phyloP scores from a whole-genome alignment of 768 basidiomycete genomes.

The Mycena belliarum region DNA sequence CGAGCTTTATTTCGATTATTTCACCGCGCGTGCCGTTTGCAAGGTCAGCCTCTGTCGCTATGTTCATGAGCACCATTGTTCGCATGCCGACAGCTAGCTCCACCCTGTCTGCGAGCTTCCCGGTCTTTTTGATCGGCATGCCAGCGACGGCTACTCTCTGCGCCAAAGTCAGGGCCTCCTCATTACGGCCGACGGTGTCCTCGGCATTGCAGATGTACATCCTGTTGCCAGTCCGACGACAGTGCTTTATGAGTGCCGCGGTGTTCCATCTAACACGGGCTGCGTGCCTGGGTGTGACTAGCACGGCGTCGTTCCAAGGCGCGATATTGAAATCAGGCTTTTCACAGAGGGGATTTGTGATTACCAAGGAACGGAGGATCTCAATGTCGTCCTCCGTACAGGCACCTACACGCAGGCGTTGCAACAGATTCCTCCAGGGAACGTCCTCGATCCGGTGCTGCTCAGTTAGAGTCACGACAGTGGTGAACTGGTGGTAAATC shows the following conservation, averaged over 20 bases:
- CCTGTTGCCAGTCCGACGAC: conserved; percentile 6
- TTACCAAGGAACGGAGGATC: conserved; percentile 25
- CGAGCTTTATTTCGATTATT: too few species aligned
- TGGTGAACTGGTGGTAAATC: neutral
- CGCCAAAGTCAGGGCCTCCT: neutral
- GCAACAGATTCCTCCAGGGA: conserved; percentile 33
- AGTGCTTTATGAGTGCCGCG: conserved; percentile 24
- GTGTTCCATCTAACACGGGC: conserved; percentile 40
- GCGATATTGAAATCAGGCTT: conserved; percentile 24
- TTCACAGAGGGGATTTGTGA: conserved; percentile 18
- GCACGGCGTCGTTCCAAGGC: conserved; percentile 35
- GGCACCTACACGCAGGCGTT: conserved; percentile 27
- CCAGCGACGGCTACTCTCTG: neutral
- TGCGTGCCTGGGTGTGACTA: conserved; percentile 40
- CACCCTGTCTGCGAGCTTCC: conserved; percentile 21
- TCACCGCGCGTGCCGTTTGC: too few species aligned
- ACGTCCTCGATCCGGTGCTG: conserved; percentile 30
- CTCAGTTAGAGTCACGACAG: neutral
- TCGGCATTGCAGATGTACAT: conserved; percentile 30
- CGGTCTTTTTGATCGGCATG: neutral
- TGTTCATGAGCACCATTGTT: conserved; percentile 30
- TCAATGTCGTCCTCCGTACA: conserved; percentile 30
- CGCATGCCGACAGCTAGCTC: conserved; percentile 32
- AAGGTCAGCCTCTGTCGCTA: too few species aligned
- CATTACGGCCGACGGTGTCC: conserved; percentile 22